These are phyloP conservation scores for Fonsecaea multimorphosa DNA, from an alignment of 2,329 filamentous ascomycete species.

Conservation along the genomic window DNA sequence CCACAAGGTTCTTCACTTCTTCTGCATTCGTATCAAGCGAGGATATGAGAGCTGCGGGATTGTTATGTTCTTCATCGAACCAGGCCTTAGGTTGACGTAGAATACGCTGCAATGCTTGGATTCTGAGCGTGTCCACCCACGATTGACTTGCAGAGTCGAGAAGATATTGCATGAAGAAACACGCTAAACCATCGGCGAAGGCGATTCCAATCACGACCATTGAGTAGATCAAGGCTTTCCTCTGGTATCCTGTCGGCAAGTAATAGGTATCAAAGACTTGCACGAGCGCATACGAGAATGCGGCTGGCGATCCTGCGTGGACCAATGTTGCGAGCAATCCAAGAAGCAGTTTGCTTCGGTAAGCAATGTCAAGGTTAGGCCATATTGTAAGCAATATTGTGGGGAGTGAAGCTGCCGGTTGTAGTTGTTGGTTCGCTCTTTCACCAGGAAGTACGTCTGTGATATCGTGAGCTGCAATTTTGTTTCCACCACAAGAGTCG, in stretches of 20 bases:
- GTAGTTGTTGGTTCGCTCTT: background rate
- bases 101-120: constrained; percentile 70
- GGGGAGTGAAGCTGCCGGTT: constrained; percentile 46
- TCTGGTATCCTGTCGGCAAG: constrained; percentile 55
- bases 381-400: constrained; percentile 73
- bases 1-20: constrained; percentile 83
- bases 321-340: constrained; percentile 68
- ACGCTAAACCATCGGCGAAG: constrained; percentile 67
- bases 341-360: constrained; percentile 62
- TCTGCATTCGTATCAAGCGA: constrained; percentile 82
- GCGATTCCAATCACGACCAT: constrained; percentile 72
- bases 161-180: constrained; percentile 71
- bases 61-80: constrained; percentile 75
- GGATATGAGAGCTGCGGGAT: constrained; percentile 67
- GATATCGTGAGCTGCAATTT: background rate
- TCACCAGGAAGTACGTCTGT: background rate
- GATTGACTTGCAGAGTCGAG: constrained; percentile 73
- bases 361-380: constrained; percentile 63
- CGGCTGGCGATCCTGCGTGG: constrained; percentile 71
- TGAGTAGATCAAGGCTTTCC: constrained; percentile 69
- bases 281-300: constrained; percentile 78
- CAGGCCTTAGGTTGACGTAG: constrained; percentile 77
- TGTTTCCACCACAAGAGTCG: background rate
- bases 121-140: constrained; percentile 77
- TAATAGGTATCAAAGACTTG: constrained; percentile 75